Percentiles rank a stretch among this genome's conserved stretches.
These are phyloP conservation scores for Ganoderma sinense DNA, from an alignment of 1,284 basidiomycete species.

Conservation along the genomic window DNA sequence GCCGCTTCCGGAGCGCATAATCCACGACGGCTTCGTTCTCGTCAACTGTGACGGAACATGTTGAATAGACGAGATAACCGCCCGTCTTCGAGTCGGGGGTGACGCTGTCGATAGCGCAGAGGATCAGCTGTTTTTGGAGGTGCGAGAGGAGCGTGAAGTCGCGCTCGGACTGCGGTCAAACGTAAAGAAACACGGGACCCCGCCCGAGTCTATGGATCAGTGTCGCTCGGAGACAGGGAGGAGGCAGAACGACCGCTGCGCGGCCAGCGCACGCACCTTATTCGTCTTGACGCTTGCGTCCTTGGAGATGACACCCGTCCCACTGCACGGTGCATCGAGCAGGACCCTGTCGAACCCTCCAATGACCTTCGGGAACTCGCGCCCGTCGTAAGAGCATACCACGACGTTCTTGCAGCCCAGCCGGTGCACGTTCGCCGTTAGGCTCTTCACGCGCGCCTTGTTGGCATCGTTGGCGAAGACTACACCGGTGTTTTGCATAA, in stretches of 20 bases:
- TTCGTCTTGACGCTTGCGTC: constrained; percentile 98
- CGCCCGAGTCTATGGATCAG: constrained; percentile 8
- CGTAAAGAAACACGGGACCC: constrained; percentile 3
- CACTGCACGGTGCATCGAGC: constrained; percentile 97
- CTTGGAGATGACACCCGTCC: constrained; percentile 98
- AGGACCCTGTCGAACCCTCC: constrained; percentile 98
- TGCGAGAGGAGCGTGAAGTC: constrained; percentile 96
- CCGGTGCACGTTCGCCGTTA: constrained; percentile 96
- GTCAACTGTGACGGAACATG: constrained; percentile 97
- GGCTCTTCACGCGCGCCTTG: constrained; percentile 94
- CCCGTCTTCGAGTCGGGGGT: constrained; percentile 90
- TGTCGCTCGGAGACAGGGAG: constrained; percentile 3
- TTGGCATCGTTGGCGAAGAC: constrained; percentile 99
- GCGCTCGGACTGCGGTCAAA: constrained; percentile 77
- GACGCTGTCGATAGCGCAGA: constrained; percentile 98
- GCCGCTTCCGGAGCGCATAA: constrained; percentile 96
- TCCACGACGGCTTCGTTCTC: constrained; percentile 99
- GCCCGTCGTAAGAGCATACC: constrained; percentile 96
- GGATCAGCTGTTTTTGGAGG: constrained; percentile 97
- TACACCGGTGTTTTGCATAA: constrained; percentile 97
- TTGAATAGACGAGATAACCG: constrained; percentile 97
- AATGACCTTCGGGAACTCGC: constrained; percentile 99
- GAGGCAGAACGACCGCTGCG: not conserved
- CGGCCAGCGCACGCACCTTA: constrained; percentile 71
- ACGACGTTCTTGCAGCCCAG: constrained; percentile 99